Percentiles rank a stretch among this genome's conserved stretches.
phyloP scores from a whole-genome alignment of 495 filamentous ascomycete genomes.

The Annulohypoxylon maeteangense region DNA sequence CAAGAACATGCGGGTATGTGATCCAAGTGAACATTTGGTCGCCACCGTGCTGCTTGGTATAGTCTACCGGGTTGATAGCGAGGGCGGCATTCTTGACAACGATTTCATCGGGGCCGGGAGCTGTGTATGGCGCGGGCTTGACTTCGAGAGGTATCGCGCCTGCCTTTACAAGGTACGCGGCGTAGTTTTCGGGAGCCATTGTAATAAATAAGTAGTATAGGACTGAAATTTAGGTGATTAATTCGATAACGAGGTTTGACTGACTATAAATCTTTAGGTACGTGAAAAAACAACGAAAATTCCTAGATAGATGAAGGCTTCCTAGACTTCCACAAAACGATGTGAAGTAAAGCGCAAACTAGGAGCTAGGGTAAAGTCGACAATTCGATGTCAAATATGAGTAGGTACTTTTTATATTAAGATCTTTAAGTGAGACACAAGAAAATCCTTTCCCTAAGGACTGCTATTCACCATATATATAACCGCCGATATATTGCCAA shows the following conservation, averaged over 20 bases:
- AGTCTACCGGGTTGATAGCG: constrained; percentile 61
- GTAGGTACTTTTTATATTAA: too few relatives aligned
- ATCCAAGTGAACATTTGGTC: constrained; percentile 31
- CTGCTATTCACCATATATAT: background rate
- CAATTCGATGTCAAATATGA: too few relatives aligned
- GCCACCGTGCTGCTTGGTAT: constrained; percentile 49
- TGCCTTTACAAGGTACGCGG: constrained; percentile 8
- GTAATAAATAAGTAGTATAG: background rate
- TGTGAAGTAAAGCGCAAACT: background rate
- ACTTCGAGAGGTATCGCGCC: constrained; percentile 42
- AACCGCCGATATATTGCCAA: background rate
- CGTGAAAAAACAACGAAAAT: background rate
- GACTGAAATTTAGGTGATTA: background rate
- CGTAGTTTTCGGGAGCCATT: constrained; percentile 22
- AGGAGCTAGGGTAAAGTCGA: too few relatives aligned
- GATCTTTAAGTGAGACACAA: too few relatives aligned
- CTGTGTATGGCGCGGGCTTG: constrained; percentile 36
- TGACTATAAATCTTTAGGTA: background rate
- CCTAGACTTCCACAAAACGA: background rate
- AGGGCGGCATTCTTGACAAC: constrained; percentile 51
- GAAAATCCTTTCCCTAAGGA: too few relatives aligned
- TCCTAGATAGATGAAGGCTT: too few relatives aligned
- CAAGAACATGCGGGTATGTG: constrained; percentile 1
- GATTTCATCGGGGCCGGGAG: constrained; percentile 48
- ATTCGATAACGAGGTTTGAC: too few relatives aligned